Conservation (phyloP, 2,329 filamentous ascomycete species). For the Aaosphaeria arxii region DNA sequence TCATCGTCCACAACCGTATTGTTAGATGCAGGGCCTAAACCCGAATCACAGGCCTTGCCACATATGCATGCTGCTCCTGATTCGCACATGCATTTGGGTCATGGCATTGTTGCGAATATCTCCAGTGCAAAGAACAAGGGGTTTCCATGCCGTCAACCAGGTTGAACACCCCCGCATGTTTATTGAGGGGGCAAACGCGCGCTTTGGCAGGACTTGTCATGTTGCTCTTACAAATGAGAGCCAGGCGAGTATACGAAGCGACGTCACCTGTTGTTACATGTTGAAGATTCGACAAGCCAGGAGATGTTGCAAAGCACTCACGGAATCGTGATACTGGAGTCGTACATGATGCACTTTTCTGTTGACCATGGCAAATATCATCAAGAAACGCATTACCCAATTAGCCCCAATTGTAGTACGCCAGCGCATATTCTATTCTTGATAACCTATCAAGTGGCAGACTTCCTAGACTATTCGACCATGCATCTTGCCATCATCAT, state of each 20-base stretch:
- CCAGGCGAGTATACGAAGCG: background rate
- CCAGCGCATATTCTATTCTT: constrained; percentile 1
- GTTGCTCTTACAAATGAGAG: too few relatives aligned
- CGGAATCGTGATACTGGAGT: too few relatives aligned
- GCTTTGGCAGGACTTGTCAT: too few relatives aligned
- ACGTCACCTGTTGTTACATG: constrained; percentile 16
- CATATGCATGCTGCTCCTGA: constrained; percentile 3
- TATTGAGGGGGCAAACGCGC: constrained; percentile 1
- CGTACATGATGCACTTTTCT: too few relatives aligned
- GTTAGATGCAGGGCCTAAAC: constrained; percentile 9
- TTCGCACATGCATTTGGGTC: too few relatives aligned
- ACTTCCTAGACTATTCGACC: too few relatives aligned
- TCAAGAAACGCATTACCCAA: too few relatives aligned
- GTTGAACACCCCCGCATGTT: constrained; percentile 7
- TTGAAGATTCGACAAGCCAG: too few relatives aligned
- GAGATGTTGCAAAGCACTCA: too few relatives aligned
- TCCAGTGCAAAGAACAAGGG: background rate
- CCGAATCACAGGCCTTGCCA: constrained; percentile 9
- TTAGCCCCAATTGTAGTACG: constrained; percentile 6
- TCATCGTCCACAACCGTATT: too few relatives aligned
- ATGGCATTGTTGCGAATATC: too few relatives aligned
- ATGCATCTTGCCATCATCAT: background rate
- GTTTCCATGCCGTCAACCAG: constrained; percentile 3
- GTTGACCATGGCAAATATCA: too few relatives aligned
- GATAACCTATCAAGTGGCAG: constrained; percentile 4